A percentile compares a stretch with the other conserved stretches of the same genome.
Conservation (phyloP, 176 grass and related monocot genomes). For the Oryza meyeriana region DNA sequence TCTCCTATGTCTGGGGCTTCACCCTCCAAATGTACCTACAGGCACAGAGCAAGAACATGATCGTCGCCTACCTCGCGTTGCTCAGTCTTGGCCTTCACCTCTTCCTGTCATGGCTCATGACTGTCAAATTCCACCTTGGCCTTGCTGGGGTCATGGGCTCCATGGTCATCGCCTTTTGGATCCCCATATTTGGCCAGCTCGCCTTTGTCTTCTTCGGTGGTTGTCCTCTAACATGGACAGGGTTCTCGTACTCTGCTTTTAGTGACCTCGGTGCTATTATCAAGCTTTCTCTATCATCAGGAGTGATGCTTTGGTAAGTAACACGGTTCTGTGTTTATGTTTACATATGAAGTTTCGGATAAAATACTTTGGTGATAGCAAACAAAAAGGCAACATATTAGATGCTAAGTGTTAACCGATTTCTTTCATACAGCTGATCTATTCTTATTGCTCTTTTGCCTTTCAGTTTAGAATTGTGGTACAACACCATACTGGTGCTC, state of each 20-base stretch:
- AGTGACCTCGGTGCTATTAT: constrained; percentile 45
- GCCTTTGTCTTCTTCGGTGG: constrained; percentile 70
- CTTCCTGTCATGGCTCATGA: constrained; percentile 47
- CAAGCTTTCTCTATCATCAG: constrained; percentile 73
- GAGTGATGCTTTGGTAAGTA: constrained; percentile 85
- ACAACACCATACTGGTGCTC: constrained; percentile 75
- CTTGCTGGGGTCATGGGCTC: constrained; percentile 58
- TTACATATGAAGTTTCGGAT: background rate
- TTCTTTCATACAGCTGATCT: background rate
- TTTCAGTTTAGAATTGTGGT: constrained; percentile 87
- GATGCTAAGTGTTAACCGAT: too few species aligned
- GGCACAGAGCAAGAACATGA: constrained; percentile 69
- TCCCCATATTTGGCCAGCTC: constrained; percentile 52
- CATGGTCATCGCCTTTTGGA: constrained; percentile 62
- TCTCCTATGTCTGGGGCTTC: constrained; percentile 57
- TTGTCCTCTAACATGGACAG: constrained; percentile 65
- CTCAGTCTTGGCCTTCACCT: constrained; percentile 58
- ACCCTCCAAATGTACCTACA: constrained; percentile 89
- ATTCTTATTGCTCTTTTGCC: background rate
- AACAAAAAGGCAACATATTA: too few species aligned
- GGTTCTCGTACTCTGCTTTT: constrained; percentile 56
- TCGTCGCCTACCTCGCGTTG: constrained; percentile 65
- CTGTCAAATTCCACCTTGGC: constrained; percentile 36
- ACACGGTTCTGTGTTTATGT: background rate
- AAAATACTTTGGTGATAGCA: too few species aligned